A percentile compares a stretch with the other conserved stretches of the same genome.
These are phyloP conservation scores for Cymbomonas tetramitiformis DNA, from an alignment of 139 green algal genomes.

Conservation along the genomic window DNA sequence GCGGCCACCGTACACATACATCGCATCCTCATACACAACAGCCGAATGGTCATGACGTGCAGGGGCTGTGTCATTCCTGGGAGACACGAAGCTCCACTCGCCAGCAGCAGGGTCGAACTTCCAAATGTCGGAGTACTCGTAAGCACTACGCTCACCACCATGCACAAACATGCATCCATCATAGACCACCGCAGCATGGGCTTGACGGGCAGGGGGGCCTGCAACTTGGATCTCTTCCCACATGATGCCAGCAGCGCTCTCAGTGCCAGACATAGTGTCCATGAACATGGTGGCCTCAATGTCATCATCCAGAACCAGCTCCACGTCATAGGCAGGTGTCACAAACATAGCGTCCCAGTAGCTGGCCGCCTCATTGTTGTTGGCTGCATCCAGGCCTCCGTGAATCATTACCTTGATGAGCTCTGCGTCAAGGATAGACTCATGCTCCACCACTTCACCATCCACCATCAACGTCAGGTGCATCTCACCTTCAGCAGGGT, in stretches of 20 bases:
- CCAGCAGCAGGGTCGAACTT: constrained; percentile 10
- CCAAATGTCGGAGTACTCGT: constrained; percentile 23
- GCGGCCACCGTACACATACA: constrained; percentile 22
- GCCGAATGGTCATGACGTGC: constrained; percentile 21
- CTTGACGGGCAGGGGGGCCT: constrained; percentile 19
- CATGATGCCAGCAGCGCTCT: no score
- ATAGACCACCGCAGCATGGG: constrained; percentile 12
- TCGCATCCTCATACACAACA: constrained; percentile 12
- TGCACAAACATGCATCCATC: constrained; percentile 17
- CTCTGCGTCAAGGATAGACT: not conserved
- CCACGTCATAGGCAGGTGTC: no score
- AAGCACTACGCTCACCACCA: constrained; percentile 20
- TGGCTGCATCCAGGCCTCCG: no score
- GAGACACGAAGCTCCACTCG: constrained; percentile 10
- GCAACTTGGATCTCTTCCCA: no score
- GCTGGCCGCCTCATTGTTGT: no score
- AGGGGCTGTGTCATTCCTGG: constrained; percentile 1
- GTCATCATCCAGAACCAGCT: no score
- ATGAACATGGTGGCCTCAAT: no score
- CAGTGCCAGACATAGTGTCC: no score
- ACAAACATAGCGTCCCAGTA: no score
- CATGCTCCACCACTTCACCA: no score
- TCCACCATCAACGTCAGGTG: no score
- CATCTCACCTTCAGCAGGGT: no score
- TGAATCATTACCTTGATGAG: constrained; percentile 20